Percentiles rank a stretch among this genome's conserved stretches.
Evolutionary conservation across 495 filamentous ascomycete species (phyloP).

Genomic region (Tuber brumale): DNA sequence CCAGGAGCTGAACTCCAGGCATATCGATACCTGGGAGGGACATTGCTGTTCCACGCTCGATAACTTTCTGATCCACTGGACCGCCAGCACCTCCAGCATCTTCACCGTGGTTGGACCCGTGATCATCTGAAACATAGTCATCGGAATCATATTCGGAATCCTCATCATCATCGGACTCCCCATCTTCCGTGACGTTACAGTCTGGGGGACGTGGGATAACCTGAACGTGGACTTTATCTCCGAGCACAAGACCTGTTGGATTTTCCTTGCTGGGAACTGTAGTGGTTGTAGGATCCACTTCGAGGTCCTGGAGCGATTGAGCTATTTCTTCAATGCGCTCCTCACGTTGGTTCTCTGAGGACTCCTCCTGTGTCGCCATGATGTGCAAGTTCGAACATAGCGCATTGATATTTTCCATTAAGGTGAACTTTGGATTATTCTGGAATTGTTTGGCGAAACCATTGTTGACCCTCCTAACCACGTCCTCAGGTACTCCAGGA

Average conservation of each 20-base stretch:
- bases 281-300: slow-evolving; percentile 32
- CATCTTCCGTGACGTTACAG: slow-evolving; percentile 53
- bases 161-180: slow-evolving; percentile 41
- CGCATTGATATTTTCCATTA: slow-evolving; percentile 73
- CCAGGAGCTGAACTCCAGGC: slow-evolving; percentile 72
- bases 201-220: slow-evolving; percentile 77
- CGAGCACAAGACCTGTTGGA: neutral
- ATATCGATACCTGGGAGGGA: slow-evolving; percentile 79
- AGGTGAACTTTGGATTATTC: slow-evolving; percentile 54
- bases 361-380: slow-evolving; percentile 49
- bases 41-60: slow-evolving; percentile 64
- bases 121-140: slow-evolving; percentile 44
- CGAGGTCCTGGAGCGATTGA: slow-evolving; percentile 6
- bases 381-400: slow-evolving; percentile 65
- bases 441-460: slow-evolving; percentile 57
- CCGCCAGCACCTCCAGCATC: slow-evolving; percentile 43
- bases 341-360: neutral
- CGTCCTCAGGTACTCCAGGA: slow-evolving; percentile 55
- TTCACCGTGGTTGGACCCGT: slow-evolving; percentile 49
- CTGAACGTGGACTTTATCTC: slow-evolving; percentile 59
- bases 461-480: slow-evolving; percentile 56
- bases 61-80: slow-evolving; percentile 40
- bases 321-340: slow-evolving; percentile 20
- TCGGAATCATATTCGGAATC: slow-evolving; percentile 48
- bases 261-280: neutral